Base-by-base conservation (phyloP, 177 flowering plant species). In the Tripterygium wilfordii region DNA sequence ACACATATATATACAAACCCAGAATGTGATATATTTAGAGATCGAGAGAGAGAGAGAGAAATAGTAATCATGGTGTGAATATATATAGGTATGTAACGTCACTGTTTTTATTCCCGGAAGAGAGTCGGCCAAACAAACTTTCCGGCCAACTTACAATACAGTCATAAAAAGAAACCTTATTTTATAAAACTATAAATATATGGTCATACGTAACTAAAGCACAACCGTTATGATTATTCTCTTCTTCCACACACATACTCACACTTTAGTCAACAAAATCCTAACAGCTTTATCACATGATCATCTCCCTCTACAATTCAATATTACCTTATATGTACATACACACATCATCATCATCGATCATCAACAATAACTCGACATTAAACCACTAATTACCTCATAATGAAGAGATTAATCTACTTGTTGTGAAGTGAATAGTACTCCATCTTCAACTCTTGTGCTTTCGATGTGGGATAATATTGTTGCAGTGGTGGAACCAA, bases 261-360 rank as follows among this genome's bases (percentile, higher is more conserved):
- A 61, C 69, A 48, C 51, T 49, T 25, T 67, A 68, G 91, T 83
- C 91, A 84, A 80, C 75, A 48, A 67, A 60, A 78, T 80, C 87
- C 77, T 69, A 78, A 84, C 92, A 68, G 67, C 58, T 66, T 60
- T 35, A 45, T 44, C 45, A 49, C 66, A 45, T 35, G 38, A 26
- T 19, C 20, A 27, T n/a, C 51, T 5, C 8, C 44, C n/a, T 17
- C 17, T 23, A 13, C n/a, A 13, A 12, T 24, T 23, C 14, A 24
- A 1, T 23, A 1, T n/a, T 2, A 42, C 16, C n/a, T 3, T 1
- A 42, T 3, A 1, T 20, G 14, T 19, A 4, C 3, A 16, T 16
- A 15, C 4, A 20, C 16, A 10, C 7, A 35, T 35, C 5, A 35
- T 15, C 3, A 15, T 35, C 7, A 35, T 35, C 7, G 17, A 16